phyloP scores from a whole-genome alignment of 2,329 filamentous ascomycete genomes.

The Thielaviopsis musarum region DNA sequence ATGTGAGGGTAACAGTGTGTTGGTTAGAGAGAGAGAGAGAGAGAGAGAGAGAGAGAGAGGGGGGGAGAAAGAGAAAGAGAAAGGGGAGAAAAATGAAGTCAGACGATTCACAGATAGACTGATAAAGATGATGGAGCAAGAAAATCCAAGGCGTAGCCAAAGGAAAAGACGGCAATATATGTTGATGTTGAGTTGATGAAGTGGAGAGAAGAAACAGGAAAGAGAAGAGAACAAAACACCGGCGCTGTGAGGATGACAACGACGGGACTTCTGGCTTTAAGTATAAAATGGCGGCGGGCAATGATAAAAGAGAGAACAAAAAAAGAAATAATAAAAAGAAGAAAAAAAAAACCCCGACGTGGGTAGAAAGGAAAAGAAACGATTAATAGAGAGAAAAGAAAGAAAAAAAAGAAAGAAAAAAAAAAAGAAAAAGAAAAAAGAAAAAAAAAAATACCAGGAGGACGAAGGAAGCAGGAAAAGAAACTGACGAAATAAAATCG shows the following conservation, averaged over 20 bases:
- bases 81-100: not conserved
- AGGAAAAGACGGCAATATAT: not conserved
- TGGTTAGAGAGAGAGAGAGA: no score
- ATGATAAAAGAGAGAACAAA: not conserved
- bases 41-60: not conserved
- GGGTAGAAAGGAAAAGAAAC: not conserved
- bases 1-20: no score
- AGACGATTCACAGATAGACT: not conserved
- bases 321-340: not conserved
- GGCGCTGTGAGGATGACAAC: not conserved
- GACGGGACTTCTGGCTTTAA: not conserved
- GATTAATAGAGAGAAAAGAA: not conserved
- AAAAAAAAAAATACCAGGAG: not conserved
- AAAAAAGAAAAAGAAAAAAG: not conserved
- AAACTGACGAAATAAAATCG: not conserved
- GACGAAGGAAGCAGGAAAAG: not conserved
- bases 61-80: not conserved
- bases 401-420: not conserved
- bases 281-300: not conserved
- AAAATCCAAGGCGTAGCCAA: no score
- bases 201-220: not conserved
- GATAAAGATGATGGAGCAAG: not conserved
- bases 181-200: not conserved
- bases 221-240: not conserved
- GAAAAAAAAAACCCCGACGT: not conserved